Conservation (phyloP, 164 flowering plant genomes). For the Piper betle region DNA sequence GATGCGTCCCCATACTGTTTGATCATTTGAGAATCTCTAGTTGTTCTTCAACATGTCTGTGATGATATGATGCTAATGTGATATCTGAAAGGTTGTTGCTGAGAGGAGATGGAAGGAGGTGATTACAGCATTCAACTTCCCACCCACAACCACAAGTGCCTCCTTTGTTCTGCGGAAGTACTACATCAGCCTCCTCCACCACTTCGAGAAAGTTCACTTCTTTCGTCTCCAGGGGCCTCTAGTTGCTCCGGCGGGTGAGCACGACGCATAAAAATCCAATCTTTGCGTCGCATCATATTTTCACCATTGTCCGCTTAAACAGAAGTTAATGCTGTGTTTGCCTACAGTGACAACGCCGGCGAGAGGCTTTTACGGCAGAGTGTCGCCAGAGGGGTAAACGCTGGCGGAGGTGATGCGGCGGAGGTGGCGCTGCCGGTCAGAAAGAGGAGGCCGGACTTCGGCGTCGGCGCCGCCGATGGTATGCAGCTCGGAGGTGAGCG, state of each 20-base stretch:
- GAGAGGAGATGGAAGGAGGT: slow-evolving; percentile 94
- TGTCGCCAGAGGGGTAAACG: background rate
- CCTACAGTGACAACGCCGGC: slow-evolving; percentile 8
- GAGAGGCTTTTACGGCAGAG: slow-evolving; percentile 9
- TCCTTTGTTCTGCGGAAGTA: slow-evolving; percentile 71
- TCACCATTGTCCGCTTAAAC: too few species aligned
- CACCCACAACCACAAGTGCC: slow-evolving; percentile 81
- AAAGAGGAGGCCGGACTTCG: slow-evolving; percentile 2
- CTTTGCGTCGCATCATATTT: background rate
- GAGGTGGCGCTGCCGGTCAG: background rate
- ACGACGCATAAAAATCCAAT: background rate
- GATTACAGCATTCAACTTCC: slow-evolving; percentile 44
- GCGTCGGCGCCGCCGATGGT: background rate
- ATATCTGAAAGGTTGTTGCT: slow-evolving; percentile 36
- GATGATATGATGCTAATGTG: too few species aligned
- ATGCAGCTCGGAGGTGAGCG: slow-evolving; percentile 9
- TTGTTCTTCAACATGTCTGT: too few species aligned
- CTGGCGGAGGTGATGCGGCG: background rate
- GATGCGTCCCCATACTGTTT: background rate
- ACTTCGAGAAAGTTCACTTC: slow-evolving; percentile 72
- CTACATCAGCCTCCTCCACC: slow-evolving; percentile 47
- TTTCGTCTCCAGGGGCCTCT: slow-evolving; percentile 34
- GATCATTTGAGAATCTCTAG: too few species aligned
- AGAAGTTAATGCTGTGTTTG: background rate
- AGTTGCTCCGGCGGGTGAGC: slow-evolving; percentile 20